Percentiles rank a stretch among this genome's conserved stretches.
Evolutionary conservation across 352 stramenopile genomes (phyloP).

Genomic region (Elongisporangium anandrum): DNA sequence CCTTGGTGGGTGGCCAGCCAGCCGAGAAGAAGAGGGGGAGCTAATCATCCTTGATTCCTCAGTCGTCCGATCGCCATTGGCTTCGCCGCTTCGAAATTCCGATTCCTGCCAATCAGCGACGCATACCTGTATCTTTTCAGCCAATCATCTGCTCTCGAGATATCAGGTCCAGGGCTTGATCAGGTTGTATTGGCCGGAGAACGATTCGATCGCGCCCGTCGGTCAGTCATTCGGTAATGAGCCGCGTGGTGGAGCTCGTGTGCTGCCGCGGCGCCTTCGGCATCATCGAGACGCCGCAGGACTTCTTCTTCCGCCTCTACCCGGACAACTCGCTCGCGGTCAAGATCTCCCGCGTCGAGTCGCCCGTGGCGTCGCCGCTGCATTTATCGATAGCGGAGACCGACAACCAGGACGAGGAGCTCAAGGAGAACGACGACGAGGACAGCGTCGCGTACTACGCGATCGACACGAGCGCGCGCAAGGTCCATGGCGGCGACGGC

Average conservation of each 20-base stretch:
- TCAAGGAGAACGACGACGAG: constrained; percentile 18
- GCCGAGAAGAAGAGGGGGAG: neutral
- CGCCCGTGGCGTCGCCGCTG: neutral
- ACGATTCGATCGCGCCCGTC: neutral
- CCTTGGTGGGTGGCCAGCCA: neutral
- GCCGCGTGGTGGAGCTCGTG: constrained; percentile 22
- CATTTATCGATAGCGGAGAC: too few relatives aligned
- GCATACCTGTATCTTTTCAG: neutral
- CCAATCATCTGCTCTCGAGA: neutral
- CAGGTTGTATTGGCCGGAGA: neutral
- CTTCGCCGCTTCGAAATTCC: neutral
- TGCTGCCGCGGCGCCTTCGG: constrained; percentile 32
- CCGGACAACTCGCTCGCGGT: constrained; percentile 27
- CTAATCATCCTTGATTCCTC: neutral
- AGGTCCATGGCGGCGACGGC: neutral
- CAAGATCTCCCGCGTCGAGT: constrained; percentile 10
- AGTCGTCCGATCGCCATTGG: neutral
- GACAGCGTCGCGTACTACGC: constrained; percentile 12
- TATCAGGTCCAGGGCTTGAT: neutral
- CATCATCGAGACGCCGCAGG: constrained; percentile 19
- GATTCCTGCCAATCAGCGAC: neutral
- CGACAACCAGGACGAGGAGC: constrained; percentile 9
- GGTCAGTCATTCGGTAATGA: neutral
- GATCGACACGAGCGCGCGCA: neutral
- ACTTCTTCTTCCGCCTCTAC: constrained; percentile 30